Percentiles rank a stretch among this genome's conserved stretches.
Conservation (phyloP, 345 rosid genomes). For the Balakata baccata region DNA sequence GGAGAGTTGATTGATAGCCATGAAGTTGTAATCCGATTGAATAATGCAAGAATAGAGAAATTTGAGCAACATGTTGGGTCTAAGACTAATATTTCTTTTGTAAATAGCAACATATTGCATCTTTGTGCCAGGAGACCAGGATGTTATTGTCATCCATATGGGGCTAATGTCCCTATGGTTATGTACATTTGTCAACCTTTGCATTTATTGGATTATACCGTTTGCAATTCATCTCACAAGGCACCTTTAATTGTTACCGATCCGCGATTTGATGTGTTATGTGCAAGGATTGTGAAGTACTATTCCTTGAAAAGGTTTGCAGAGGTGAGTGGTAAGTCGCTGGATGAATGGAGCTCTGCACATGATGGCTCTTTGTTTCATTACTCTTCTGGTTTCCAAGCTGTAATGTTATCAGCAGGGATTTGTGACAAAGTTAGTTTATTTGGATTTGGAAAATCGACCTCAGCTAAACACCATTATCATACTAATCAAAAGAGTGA, state of each 20-base stretch:
- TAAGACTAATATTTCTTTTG: conserved; percentile 69
- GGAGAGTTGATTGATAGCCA: conserved; percentile 76
- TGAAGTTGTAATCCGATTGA: conserved; percentile 75
- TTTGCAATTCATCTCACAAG: conserved; percentile 55
- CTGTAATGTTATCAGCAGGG: conserved; percentile 75
- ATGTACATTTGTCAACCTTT: conserved; percentile 85
- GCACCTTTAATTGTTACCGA: conserved; percentile 71
- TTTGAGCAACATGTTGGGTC: conserved; percentile 62
- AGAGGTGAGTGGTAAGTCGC: conserved; percentile 43
- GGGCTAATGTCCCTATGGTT: conserved; percentile 53
- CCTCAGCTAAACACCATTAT: conserved; percentile 70
- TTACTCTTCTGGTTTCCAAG: conserved; percentile 93
- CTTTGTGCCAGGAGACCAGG: conserved; percentile 58
- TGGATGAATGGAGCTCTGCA: conserved; percentile 56
- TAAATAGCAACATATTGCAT: conserved; percentile 84
- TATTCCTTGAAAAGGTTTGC: conserved; percentile 67
- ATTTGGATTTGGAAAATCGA: conserved; percentile 81
- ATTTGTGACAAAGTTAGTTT: conserved; percentile 72
- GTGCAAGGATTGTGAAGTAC: conserved; percentile 74
- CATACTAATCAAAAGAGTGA: conserved; percentile 86
- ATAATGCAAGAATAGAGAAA: conserved; percentile 64
- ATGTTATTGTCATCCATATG: conserved; percentile 86
- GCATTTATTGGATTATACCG: conserved; percentile 73
- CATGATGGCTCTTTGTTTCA: conserved; percentile 84
- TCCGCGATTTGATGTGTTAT: conserved; percentile 73